A percentile compares a stretch with the other conserved stretches of the same genome.
phyloP scores from a whole-genome alignment of 2,329 filamentous ascomycete genomes.

The Stenocarpella maydis region DNA sequence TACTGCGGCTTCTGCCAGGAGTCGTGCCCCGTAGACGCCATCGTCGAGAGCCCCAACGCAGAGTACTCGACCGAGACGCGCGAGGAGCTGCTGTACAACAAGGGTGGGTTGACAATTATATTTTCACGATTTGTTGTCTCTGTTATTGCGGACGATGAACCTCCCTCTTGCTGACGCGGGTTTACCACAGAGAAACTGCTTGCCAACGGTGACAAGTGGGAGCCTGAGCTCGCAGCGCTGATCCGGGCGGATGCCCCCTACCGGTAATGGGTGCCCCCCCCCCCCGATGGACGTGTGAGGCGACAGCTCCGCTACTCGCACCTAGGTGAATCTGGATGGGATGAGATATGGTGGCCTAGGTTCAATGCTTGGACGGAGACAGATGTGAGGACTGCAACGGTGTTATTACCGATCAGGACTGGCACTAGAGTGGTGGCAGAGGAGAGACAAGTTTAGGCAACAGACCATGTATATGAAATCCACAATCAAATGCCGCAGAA shows the following conservation, averaged over 20 bases:
- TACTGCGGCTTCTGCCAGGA: slow-evolving; percentile 99
- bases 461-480: slow-evolving; percentile 10
- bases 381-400: neutral
- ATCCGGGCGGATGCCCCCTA: slow-evolving; percentile 95
- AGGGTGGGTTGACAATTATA: slow-evolving; percentile 58
- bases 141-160: neutral
- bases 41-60: slow-evolving; percentile 69
- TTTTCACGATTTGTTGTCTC: too few species aligned
- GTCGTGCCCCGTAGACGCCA: slow-evolving; percentile 97
- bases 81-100: slow-evolving; percentile 97
- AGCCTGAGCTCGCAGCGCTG: slow-evolving; percentile 91
- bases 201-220: slow-evolving; percentile 94
- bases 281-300: neutral
- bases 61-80: slow-evolving; percentile 73
- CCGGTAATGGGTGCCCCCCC: slow-evolving; percentile 63
- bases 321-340: neutral
- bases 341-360: neutral
- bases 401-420: neutral
- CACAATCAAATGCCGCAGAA: neutral
- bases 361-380: neutral
- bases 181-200: slow-evolving; percentile 76
- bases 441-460: slow-evolving; percentile 9
- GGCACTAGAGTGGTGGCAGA: neutral
- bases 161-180: slow-evolving; percentile 40
- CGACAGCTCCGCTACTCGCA: too few species aligned